These are phyloP conservation scores for Blastobotrys petasosporus DNA, from an alignment of 1,139 yeast species.

Conservation along the genomic window DNA sequence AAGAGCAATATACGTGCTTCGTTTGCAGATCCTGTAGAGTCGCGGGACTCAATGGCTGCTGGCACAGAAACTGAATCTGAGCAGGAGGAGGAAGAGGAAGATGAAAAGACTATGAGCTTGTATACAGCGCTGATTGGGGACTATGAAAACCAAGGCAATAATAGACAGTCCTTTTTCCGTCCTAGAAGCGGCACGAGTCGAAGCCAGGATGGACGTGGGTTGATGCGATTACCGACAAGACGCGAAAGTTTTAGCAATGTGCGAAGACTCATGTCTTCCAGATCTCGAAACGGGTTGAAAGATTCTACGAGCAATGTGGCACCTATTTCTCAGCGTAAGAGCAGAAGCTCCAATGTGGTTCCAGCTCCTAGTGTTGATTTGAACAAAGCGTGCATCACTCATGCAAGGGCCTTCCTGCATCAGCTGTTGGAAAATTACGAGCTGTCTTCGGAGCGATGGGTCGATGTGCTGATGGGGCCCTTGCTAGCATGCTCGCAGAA, in stretches of 20 bases:
- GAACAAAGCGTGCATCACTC: constrained; percentile 38
- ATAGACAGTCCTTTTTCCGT: constrained; percentile 16
- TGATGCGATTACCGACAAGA: constrained; percentile 25
- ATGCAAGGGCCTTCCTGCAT: constrained; percentile 42
- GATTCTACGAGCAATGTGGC: background rate
- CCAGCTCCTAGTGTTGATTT: constrained; percentile 28
- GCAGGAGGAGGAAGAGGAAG: constrained; percentile 21
- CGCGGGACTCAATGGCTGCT: background rate
- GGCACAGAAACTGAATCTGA: constrained; percentile 13
- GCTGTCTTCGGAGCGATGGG: constrained; percentile 46
- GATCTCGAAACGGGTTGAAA: constrained; percentile 9
- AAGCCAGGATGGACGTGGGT: constrained; percentile 20
- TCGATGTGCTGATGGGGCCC: constrained; percentile 41
- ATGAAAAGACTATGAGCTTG: constrained; percentile 26
- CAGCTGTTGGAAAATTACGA: constrained; percentile 61
- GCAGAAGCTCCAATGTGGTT: constrained; percentile 9
- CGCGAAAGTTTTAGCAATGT: constrained; percentile 21
- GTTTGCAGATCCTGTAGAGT: too few species aligned
- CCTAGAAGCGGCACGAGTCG: constrained; percentile 26
- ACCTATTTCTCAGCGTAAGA: background rate
- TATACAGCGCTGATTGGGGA: constrained; percentile 21
- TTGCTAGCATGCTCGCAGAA: constrained; percentile 42
- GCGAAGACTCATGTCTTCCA: constrained; percentile 5
- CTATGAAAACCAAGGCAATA: constrained; percentile 1
- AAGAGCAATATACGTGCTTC: too few species aligned